Conservation (phyloP, 2,329 filamentous ascomycete genomes). For the Botrytis galanthina region DNA sequence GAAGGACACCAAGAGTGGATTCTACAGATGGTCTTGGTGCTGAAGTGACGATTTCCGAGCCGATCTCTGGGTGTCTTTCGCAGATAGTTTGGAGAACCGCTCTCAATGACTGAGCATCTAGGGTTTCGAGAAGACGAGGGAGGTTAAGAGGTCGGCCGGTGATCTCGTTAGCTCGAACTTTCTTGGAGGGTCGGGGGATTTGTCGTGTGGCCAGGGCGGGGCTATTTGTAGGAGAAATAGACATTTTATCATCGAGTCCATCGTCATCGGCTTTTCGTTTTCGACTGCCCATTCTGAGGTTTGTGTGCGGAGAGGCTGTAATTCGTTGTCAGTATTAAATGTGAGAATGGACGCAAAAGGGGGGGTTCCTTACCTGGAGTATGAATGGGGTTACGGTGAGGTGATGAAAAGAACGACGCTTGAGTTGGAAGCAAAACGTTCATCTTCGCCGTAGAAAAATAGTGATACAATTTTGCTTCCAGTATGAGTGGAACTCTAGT, state of each 20-base stretch:
- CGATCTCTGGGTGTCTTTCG: slow-evolving; percentile 82
- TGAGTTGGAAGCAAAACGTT: slow-evolving; percentile 59
- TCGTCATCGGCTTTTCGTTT: slow-evolving; percentile 90
- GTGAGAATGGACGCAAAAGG: slow-evolving; percentile 44
- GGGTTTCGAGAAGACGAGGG: slow-evolving; percentile 85
- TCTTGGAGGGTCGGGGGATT: slow-evolving; percentile 66
- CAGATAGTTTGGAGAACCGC: slow-evolving; percentile 87
- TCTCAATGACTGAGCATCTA: slow-evolving; percentile 81
- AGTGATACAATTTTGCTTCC: background rate
- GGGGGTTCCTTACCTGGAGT: slow-evolving; percentile 51
- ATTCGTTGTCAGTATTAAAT: slow-evolving; percentile 24
- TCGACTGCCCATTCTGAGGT: slow-evolving; percentile 50
- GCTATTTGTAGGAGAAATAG: slow-evolving; percentile 79
- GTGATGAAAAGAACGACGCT: slow-evolving; percentile 57
- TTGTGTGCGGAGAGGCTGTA: slow-evolving; percentile 45
- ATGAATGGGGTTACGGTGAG: slow-evolving; percentile 54
- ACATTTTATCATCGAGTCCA: slow-evolving; percentile 79
- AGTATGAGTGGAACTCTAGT: background rate
- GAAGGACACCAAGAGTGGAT: slow-evolving; percentile 75
- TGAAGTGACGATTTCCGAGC: slow-evolving; percentile 76
- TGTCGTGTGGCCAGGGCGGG: slow-evolving; percentile 70
- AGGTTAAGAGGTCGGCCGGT: slow-evolving; percentile 63
- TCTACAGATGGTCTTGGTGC: slow-evolving; percentile 85
- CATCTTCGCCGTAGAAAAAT: slow-evolving; percentile 45
- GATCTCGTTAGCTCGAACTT: slow-evolving; percentile 62